Base-by-base conservation (phyloP, 176 grass and related monocot genomes). In the Chrysopogon serrulatus region DNA sequence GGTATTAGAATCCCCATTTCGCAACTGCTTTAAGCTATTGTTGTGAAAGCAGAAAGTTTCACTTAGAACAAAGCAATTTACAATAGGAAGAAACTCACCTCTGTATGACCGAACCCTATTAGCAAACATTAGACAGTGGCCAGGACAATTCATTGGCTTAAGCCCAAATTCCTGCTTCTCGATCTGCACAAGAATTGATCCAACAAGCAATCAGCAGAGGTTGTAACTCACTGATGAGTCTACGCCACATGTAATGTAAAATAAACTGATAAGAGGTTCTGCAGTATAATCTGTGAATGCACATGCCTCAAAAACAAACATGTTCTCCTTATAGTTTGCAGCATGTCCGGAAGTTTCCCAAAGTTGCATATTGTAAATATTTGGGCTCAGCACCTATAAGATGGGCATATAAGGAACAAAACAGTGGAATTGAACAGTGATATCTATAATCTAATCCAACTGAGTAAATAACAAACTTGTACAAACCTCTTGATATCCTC, bases 81-180 rank as follows among this genome's bases (percentile, higher is more conserved):
- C 5, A 37, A 43, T 84, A 73, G 21, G 39, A 65, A 79, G 83
- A 41, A 88, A 79, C 76, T 79, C 34, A 94, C 96, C 96, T 99
- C 93, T 99, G 73, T 96, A 99, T 0, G 96, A 99, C 37, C 96
- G 91, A 85, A 90, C 91, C 81, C 93, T 83, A 76, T 95, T 86
- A 54, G 92, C 87, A 90, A 99, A 96, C 96, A 99, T 99, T 90
- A 99, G 87, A 82, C 96, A 99, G 73, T 94, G 96, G 7, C 96
- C 96, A 62, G 96, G 96, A 83, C 96, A 99, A 87, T 99, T 99
- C 96, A 99, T 99, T 82, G 96, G 96, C 86, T 99, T 99, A 62
- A 99, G 93, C 80, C 93, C 96, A 79, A 99, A 99, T 85, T 96
- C 96, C 71, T 99, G 93, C 73, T 95, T 99, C 89, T 99, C 96